Conservation (phyloP, 2,329 filamentous ascomycete genomes). For the Pseudogymnoascus sp. region DNA sequence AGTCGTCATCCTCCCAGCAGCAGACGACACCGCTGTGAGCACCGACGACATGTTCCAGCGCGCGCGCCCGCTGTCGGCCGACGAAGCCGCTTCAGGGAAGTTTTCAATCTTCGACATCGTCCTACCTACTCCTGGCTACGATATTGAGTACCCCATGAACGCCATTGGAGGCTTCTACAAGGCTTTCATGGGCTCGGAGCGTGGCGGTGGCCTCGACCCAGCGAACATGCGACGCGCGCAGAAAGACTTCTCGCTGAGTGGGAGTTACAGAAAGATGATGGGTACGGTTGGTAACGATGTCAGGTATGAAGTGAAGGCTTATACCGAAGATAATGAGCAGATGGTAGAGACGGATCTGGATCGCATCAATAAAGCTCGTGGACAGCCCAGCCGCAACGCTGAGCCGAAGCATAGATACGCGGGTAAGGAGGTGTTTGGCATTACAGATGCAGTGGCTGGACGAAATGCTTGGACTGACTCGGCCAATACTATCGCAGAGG, state of each 20-base stretch:
- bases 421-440: not conserved
- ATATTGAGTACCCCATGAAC: conserved; percentile 79
- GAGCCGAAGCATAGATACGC: not conserved
- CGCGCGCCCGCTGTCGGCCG: conserved; percentile 63
- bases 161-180: conserved; percentile 76
- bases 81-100: conserved; percentile 68
- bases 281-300: conserved; percentile 55
- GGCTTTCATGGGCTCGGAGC: conserved; percentile 72
- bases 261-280: conserved; percentile 79
- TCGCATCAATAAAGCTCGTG: conserved; percentile 19
- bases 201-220: conserved; percentile 73
- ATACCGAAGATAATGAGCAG: conserved; percentile 66
- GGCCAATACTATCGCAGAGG: conserved; percentile 11
- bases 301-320: conserved; percentile 60
- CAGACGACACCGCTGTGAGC: conserved; percentile 45
- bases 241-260: conserved; percentile 81
- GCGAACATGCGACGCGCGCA: conserved; percentile 78
- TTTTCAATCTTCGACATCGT: conserved; percentile 85
- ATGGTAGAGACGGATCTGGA: conserved; percentile 85
- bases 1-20: conserved; percentile 43
- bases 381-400: conserved; percentile 9
- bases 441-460: not conserved
- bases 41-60: conserved; percentile 53
- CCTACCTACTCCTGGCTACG: conserved; percentile 84
- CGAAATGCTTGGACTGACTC: conserved; percentile 26